Evolutionary conservation across 176 grass and related monocot genomes (phyloP).

Genomic region (Pontederia crassipes): DNA sequence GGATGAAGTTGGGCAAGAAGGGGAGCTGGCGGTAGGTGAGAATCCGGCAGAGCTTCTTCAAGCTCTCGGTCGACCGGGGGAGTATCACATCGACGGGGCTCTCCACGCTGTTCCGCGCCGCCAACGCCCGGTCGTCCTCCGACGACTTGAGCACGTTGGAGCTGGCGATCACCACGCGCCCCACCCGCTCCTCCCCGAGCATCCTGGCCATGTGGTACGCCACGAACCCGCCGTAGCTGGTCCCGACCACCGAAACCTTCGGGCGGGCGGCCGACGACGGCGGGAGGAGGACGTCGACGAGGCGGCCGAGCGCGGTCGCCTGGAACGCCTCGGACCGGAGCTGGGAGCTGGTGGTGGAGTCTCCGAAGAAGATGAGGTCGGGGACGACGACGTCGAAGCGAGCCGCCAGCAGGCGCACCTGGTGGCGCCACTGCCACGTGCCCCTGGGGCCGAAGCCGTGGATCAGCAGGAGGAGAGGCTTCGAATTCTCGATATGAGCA

Average conservation of each 20-base stretch:
- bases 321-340: slow-evolving; percentile 53
- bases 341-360: slow-evolving; percentile 30
- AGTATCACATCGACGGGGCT: slow-evolving; percentile 45
- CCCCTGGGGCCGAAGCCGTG: slow-evolving; percentile 63
- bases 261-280: background rate
- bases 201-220: slow-evolving; percentile 58
- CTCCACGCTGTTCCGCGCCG: slow-evolving; percentile 26
- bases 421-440: slow-evolving; percentile 62
- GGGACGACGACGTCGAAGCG: slow-evolving; percentile 77
- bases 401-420: slow-evolving; percentile 43
- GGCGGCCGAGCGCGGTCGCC: slow-evolving; percentile 45
- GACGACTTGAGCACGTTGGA: slow-evolving; percentile 69
- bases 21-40: slow-evolving; percentile 28
- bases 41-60: slow-evolving; percentile 29
- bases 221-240: slow-evolving; percentile 89
- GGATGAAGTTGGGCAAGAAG: slow-evolving; percentile 48
- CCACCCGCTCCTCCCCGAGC: slow-evolving; percentile 36
- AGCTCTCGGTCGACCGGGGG: slow-evolving; percentile 24
- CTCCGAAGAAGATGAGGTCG: slow-evolving; percentile 88
- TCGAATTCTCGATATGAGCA: background rate
- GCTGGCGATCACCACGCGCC: slow-evolving; percentile 65
- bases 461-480: slow-evolving; percentile 62
- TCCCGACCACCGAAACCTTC: slow-evolving; percentile 40
- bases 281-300: slow-evolving; percentile 27
- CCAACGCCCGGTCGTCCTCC: slow-evolving; percentile 46